phyloP scores from a whole-genome alignment of 768 basidiomycete species.

The Pulveroboletus sp. region DNA sequence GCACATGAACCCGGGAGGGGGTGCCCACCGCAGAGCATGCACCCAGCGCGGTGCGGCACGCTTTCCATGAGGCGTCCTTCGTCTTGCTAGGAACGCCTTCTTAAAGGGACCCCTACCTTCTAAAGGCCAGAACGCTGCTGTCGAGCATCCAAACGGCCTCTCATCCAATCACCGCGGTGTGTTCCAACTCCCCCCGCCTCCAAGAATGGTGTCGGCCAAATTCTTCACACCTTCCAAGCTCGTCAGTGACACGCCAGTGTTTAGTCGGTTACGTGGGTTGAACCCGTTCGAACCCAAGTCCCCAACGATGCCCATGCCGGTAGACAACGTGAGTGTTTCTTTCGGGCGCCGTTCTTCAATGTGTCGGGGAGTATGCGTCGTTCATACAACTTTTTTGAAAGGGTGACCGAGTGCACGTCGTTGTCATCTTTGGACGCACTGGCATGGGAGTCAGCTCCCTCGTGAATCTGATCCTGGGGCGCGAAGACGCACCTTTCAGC shows the following conservation, averaged over 20 bases:
- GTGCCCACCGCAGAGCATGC: conserved; percentile 14
- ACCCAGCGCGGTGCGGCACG: conserved; percentile 25
- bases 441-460: conserved; percentile 31
- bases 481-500: conserved; percentile 30
- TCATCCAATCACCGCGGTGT: conserved; percentile 16
- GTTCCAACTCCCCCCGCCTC: neutral
- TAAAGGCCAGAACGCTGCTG: conserved; percentile 17
- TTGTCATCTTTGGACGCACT: conserved; percentile 32
- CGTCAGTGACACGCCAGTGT: conserved; percentile 21
- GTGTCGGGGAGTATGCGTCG: neutral
- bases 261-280: conserved; percentile 22
- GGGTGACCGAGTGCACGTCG: conserved; percentile 29
- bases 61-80: conserved; percentile 28
- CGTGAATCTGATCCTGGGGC: conserved; percentile 30
- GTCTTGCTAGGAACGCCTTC: conserved; percentile 14
- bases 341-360: neutral
- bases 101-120: conserved; percentile 16
- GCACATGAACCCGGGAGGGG: conserved; percentile 2
- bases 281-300: conserved; percentile 23
- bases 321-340: conserved; percentile 23
- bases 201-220: conserved; percentile 23
- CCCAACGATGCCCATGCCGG: conserved; percentile 25
- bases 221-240: conserved; percentile 16
- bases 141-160: conserved; percentile 13
- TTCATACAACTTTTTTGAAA: conserved; percentile 3